Base-by-base conservation (phyloP, 2,329 filamentous ascomycete species). In the Cercospora sp. region DNA sequence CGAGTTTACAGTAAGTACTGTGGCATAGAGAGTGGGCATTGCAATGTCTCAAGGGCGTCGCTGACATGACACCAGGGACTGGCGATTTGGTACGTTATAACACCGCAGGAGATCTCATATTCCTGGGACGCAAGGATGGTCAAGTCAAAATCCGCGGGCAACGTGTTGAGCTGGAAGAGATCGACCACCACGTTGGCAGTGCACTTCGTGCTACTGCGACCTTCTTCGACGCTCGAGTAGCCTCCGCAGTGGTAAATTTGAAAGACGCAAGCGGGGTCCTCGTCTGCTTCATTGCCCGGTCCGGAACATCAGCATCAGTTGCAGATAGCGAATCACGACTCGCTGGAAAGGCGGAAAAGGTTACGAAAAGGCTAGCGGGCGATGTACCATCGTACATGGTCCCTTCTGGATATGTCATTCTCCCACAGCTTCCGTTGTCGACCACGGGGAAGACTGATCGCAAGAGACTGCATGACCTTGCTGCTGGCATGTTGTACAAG, bases 91-190 rank as follows among this genome's bases (percentile, higher is more conserved):
- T 31, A 31, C 30, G 30, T 31, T 31, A 31, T 31, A 12, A 31
- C 8, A 10, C 30, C 12, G 8, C 30, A 31, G 30, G 30, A 1
- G 30, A 31, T 31, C 30, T 31, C 9, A 45, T 23, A n/a, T 66
- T 62, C 23, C 6, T 53, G 12, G 64, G 64, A 3, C 64, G 64
- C 16, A 36, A 42, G 10, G 64, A 66, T 55, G 18, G 30, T 2
- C 64, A 66, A 28, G 59, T 66, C 64, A 66, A 66, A 10, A 31
- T 66, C 9, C 58, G 64, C 8, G 64, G 64, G 5, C 45, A 62
- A 26, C 58, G 64, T 8, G 55, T 65, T 40, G 67, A 66, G 16
- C 13, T 66, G 26, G 64, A n/a, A 2, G 64, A 66, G 42, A 28
- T 66, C 23, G 64, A 66, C 6, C 36, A 42, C 36, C 36, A 42